Conservation (phyloP, 2,329 filamentous ascomycete genomes). For the Pseudogymnoascus pannorum region DNA sequence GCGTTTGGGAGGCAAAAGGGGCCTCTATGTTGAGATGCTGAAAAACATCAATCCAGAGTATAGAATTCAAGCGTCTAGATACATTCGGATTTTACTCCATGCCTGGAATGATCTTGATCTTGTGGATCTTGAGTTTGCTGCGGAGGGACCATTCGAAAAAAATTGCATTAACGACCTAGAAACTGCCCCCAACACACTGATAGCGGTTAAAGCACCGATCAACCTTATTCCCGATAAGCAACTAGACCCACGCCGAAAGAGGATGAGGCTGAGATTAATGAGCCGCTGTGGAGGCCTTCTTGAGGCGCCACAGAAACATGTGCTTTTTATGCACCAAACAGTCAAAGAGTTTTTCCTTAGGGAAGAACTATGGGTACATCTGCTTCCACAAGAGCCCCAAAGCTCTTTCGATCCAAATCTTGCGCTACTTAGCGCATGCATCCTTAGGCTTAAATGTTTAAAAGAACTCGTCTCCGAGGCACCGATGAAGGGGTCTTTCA, state of each 20-base stretch:
- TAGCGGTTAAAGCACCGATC: background rate
- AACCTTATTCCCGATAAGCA: background rate
- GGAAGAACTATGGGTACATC: background rate
- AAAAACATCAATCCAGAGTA: background rate
- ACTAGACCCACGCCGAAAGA: background rate
- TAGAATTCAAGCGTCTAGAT: background rate
- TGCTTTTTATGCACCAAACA: background rate
- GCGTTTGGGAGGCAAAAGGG: background rate
- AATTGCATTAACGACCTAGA: background rate
- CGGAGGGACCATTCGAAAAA: background rate
- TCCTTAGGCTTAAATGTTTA: background rate
- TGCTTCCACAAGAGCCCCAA: background rate
- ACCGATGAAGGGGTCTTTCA: background rate
- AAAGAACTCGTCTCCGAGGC: background rate
- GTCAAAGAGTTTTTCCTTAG: background rate
- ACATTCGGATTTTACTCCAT: background rate
- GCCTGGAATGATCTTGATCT: background rate
- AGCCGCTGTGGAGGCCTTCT: background rate
- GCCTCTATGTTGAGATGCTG: background rate
- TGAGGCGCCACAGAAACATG: background rate
- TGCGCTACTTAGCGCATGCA: background rate
- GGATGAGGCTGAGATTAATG: background rate
- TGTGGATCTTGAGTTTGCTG: background rate
- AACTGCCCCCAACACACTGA: background rate
- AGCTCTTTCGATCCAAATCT: background rate